Evolutionary conservation across 192 early-diverging fungal genomes (phyloP).

Genomic region (Backusella mclennaniae): DNA sequence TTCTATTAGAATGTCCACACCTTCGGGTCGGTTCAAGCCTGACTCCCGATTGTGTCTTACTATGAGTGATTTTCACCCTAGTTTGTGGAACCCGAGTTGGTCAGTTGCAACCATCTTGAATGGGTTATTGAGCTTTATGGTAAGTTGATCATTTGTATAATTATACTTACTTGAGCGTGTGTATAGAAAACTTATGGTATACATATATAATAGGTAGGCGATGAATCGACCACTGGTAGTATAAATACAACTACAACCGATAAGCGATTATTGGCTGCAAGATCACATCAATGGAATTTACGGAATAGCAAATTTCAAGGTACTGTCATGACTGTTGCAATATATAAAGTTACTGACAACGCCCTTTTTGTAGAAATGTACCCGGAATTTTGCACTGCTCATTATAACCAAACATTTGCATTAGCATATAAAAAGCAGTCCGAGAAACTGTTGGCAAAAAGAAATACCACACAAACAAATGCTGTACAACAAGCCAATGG

Average conservation of each 20-base stretch:
- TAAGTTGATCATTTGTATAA: slow-evolving; percentile 22
- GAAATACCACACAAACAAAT: slow-evolving; percentile 20
- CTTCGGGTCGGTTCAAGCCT: slow-evolving; percentile 86
- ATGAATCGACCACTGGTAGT: slow-evolving; percentile 94
- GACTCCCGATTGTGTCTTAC: slow-evolving; percentile 94
- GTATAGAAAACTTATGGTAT: neutral
- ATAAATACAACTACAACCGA: slow-evolving; percentile 79
- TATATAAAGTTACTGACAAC: neutral
- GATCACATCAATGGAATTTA: slow-evolving; percentile 81
- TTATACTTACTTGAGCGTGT: no score
- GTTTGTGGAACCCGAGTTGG: slow-evolving; percentile 97
- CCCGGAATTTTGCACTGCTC: slow-evolving; percentile 74
- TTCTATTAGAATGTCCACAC: slow-evolving; percentile 80
- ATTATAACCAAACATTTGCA: slow-evolving; percentile 18
- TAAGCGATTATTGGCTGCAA: slow-evolving; percentile 72
- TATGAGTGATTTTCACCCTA: slow-evolving; percentile 96
- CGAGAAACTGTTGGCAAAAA: slow-evolving; percentile 29
- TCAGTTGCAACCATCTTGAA: slow-evolving; percentile 95
- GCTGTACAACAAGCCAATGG: slow-evolving; percentile 3
- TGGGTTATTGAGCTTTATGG: slow-evolving; percentile 96
- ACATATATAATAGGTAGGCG: slow-evolving; percentile 33
- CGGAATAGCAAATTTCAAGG: slow-evolving; percentile 72
- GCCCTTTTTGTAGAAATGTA: slow-evolving; percentile 58
- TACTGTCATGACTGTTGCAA: slow-evolving; percentile 23
- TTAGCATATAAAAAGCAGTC: neutral